Evolutionary conservation across 1,139 yeast genomes (phyloP), one percentile per base, ranked within the genome.

Genomic region (Suhomyces yuchorum): DNA sequence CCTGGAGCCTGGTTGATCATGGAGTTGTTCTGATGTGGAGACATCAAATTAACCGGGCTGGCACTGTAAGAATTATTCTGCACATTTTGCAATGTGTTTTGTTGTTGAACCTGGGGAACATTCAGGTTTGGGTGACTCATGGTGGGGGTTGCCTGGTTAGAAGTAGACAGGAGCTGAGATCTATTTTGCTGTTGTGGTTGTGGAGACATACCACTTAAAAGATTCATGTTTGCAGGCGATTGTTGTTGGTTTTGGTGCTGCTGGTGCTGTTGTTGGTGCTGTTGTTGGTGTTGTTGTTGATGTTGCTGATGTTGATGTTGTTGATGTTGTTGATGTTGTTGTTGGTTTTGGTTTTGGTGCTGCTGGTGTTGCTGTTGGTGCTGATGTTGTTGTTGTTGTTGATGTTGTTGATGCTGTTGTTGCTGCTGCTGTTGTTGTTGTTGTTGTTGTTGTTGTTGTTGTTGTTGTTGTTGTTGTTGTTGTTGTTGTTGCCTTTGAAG

Each of bases 401-500:
- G 44, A 7, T 40, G 37, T 15, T 40, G 47, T 19, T 22, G 35
- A 14, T 22, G 26, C 9, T 32, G 42, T 2, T 28, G 42, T 12
- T 43, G 48, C 8, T 36, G 43, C 15, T 37, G 44, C n/a, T 51
- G 48, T 24, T 42, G 47, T 14, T 30, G 44, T 22, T 24, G 44
- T 15, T 35, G 46, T 14, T 35, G 48, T 3, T 40, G 50, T 18
- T 42, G 54, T 23, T 41, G 52, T 24, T 46, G 49, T 26, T 37
- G 44, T n/a, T 37, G 49, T 17, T 26, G 47, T 22, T 42, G 46
- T 11, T 40, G 51, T 22, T 47, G 52, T 38, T 47, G 55, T 18
- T 47, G 51, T 40, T 47, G 56, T 41, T 44, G 49, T 24, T 53
- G 57, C 35, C 51, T 55, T 34, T 61, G 67, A 39, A 66, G 66